Evolutionary conservation across 257 asterid species (phyloP).

Genomic region (Penstemon barbatus): DNA sequence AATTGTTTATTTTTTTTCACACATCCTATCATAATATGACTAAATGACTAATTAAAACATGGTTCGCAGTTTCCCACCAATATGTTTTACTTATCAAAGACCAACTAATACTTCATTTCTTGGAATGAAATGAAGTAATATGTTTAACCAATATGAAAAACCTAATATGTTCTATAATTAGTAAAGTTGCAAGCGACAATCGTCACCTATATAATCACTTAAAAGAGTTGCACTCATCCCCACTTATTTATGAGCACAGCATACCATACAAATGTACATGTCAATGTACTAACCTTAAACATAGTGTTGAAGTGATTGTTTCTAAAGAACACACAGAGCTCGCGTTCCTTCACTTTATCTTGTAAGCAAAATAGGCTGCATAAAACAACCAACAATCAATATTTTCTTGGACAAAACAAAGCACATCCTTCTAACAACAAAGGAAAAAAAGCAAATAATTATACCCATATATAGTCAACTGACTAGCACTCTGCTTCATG

Average conservation of each 20-base stretch:
- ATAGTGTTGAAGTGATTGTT: conserved; percentile 97
- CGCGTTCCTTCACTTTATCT: conserved; percentile 88
- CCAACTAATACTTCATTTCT: too few species aligned
- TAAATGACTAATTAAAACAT: conserved; percentile 1
- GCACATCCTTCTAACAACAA: conserved; percentile 22
- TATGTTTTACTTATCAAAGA: too few species aligned
- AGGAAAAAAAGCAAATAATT: conserved; percentile 29
- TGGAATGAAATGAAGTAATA: too few species aligned
- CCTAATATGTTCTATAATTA: neutral
- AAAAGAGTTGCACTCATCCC: neutral
- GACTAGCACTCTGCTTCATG: conserved; percentile 91
- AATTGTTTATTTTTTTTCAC: conserved; percentile 5
- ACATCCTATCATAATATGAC: conserved; percentile 16
- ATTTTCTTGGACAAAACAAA: conserved; percentile 28
- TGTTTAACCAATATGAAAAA: too few species aligned
- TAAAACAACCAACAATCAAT: conserved; percentile 28
- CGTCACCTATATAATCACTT: conserved; percentile 4
- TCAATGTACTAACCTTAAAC: conserved; percentile 77
- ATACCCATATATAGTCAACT: conserved; percentile 85
- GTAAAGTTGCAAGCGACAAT: neutral
- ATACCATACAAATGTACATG: conserved; percentile 1
- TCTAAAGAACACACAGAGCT: conserved; percentile 90
- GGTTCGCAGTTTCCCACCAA: too few species aligned
- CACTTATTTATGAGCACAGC: conserved; percentile 9
- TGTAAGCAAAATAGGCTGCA: conserved; percentile 85